Percentiles rank a stretch among this genome's conserved stretches.
Conservation (phyloP, 306 rosid species). For the Trichosanthes truncata region DNA sequence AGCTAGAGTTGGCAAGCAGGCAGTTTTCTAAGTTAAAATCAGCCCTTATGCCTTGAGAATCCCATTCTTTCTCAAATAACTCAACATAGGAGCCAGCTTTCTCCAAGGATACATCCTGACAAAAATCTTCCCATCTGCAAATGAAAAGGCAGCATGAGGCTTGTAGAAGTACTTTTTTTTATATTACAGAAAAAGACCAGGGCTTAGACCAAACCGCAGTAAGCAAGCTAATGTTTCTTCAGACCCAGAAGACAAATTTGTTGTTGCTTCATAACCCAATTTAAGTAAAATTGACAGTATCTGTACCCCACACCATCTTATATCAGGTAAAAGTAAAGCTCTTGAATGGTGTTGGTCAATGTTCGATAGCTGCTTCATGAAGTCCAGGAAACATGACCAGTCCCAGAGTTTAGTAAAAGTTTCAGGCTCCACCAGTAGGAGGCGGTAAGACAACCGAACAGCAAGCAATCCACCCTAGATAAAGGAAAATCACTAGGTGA, state of each 20-base stretch:
- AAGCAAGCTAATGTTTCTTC: slow-evolving; percentile 50
- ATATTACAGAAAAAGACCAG: background rate
- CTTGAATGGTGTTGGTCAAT: slow-evolving; percentile 5
- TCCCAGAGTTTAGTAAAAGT: slow-evolving; percentile 60
- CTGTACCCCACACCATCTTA: slow-evolving; percentile 61
- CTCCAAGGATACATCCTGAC: slow-evolving; percentile 66
- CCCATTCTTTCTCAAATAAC: slow-evolving; percentile 20
- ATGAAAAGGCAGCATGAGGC: background rate
- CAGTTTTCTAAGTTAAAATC: slow-evolving; percentile 29
- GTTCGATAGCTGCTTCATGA: slow-evolving; percentile 25
- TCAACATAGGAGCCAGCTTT: slow-evolving; percentile 47
- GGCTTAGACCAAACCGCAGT: slow-evolving; percentile 44
- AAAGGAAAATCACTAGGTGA: background rate
- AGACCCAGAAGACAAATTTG: slow-evolving; percentile 27
- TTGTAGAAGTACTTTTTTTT: slow-evolving; percentile 8
- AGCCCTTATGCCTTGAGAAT: slow-evolving; percentile 16
- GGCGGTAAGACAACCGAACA: slow-evolving; percentile 56
- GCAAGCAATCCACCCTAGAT: slow-evolving; percentile 37
- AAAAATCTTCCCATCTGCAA: slow-evolving; percentile 79
- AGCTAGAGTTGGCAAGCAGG: slow-evolving; percentile 29
- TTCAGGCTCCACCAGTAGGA: slow-evolving; percentile 45
- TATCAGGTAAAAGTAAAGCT: slow-evolving; percentile 23
- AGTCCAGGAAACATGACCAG: slow-evolving; percentile 62
- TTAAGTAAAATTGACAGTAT: slow-evolving; percentile 44
- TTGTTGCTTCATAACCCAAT: slow-evolving; percentile 33